Evolutionary conservation across 2,329 filamentous ascomycete species (phyloP).

Genomic region (Aspergillus piperis): DNA sequence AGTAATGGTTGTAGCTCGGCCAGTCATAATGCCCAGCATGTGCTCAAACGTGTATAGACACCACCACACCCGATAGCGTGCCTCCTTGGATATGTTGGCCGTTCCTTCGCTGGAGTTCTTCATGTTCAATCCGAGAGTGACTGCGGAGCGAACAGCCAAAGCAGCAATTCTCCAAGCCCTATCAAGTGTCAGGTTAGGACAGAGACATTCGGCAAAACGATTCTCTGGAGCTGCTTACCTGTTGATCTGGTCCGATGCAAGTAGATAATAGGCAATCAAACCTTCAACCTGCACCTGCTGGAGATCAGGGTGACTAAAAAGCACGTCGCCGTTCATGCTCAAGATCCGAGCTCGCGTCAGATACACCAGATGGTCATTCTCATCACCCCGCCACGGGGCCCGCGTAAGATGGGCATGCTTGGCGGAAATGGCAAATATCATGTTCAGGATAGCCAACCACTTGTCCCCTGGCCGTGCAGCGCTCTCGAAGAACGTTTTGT

Average conservation of each 20-base stretch:
- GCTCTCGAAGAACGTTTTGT: slow-evolving; percentile 41
- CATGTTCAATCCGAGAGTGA: slow-evolving; percentile 48
- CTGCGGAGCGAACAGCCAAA: slow-evolving; percentile 45
- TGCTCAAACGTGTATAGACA: slow-evolving; percentile 48
- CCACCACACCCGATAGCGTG: slow-evolving; percentile 51
- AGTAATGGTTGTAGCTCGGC: slow-evolving; percentile 45
- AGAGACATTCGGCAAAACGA: not conserved
- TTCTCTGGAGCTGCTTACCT: slow-evolving; percentile 31
- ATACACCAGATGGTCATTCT: slow-evolving; percentile 47
- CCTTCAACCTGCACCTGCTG: slow-evolving; percentile 50
- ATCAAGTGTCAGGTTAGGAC: not conserved
- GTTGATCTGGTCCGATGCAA: slow-evolving; percentile 47
- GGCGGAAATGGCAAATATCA: slow-evolving; percentile 49
- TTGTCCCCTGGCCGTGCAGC: slow-evolving; percentile 39
- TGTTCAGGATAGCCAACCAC: slow-evolving; percentile 49
- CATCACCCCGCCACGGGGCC: slow-evolving; percentile 45
- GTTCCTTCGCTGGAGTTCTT: slow-evolving; percentile 43
- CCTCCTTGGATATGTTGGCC: slow-evolving; percentile 44
- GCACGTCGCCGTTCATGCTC: slow-evolving; percentile 44
- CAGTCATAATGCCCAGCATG: slow-evolving; percentile 49
- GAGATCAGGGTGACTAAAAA: slow-evolving; percentile 48
- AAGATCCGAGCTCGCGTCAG: slow-evolving; percentile 47
- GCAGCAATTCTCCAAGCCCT: slow-evolving; percentile 48
- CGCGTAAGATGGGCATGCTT: slow-evolving; percentile 47
- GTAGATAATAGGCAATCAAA: slow-evolving; percentile 47